These are phyloP conservation scores for Ophiocordyceps camponoti-saundersi DNA, from an alignment of 2,329 filamentous ascomycete species.

Conservation along the genomic window DNA sequence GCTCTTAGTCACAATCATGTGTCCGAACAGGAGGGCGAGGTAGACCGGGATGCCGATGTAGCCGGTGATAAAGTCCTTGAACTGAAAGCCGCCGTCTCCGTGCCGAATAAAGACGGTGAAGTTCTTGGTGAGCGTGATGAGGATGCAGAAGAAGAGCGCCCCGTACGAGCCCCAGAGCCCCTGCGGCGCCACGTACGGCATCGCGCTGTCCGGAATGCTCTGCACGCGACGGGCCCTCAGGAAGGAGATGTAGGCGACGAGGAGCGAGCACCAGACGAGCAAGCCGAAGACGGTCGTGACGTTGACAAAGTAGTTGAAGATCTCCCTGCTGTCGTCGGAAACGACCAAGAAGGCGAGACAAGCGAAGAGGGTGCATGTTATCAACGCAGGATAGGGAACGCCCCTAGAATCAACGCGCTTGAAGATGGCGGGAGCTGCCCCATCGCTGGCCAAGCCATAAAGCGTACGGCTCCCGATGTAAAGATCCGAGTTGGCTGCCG, in stretches of 20 bases:
- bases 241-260: constrained; percentile 52
- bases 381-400: constrained; percentile 46
- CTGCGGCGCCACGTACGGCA: constrained; percentile 54
- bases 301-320: constrained; percentile 52
- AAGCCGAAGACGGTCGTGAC: constrained; percentile 50
- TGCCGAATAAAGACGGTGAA: constrained; percentile 50
- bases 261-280: constrained; percentile 50
- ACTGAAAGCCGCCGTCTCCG: constrained; percentile 42
- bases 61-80: constrained; percentile 62
- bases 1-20: constrained; percentile 40
- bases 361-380: constrained; percentile 34
- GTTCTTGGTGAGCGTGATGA: constrained; percentile 73
- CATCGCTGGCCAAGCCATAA: constrained; percentile 46
- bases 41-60: constrained; percentile 67
- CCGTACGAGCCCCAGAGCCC: constrained; percentile 52
- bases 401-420: constrained; percentile 41
- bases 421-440: constrained; percentile 44
- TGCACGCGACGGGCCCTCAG: constrained; percentile 45
- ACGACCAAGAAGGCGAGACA: constrained; percentile 55
- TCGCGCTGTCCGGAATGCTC: constrained; percentile 31
- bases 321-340: constrained; percentile 22
- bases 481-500: constrained; percentile 62
- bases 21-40: constrained; percentile 49
- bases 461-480: constrained; percentile 56
- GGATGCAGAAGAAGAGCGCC: constrained; percentile 50